phyloP scores from a whole-genome alignment of 2,329 filamentous ascomycete genomes.

The Tolypocladium tropicale region DNA sequence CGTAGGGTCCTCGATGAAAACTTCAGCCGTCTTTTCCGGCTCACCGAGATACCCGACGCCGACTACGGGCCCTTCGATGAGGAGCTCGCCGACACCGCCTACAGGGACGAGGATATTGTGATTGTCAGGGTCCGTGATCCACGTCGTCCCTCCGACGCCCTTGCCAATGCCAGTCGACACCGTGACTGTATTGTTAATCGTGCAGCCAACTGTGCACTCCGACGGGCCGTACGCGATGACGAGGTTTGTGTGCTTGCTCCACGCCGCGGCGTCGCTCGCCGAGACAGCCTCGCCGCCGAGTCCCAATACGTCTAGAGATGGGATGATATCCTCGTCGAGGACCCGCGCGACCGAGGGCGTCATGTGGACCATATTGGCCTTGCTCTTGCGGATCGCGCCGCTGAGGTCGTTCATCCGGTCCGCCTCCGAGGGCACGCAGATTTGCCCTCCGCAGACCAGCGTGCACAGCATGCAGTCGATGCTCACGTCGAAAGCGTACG shows the following conservation, averaged over 20 bases:
- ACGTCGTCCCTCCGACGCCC: constrained; percentile 36
- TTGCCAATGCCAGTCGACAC: constrained; percentile 35
- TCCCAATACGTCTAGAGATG: constrained; percentile 34
- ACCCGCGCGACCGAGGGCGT: constrained; percentile 40
- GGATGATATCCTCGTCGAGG: constrained; percentile 33
- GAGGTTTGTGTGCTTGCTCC: constrained; percentile 35
- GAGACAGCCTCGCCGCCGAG: constrained; percentile 45
- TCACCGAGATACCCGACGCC: constrained; percentile 52
- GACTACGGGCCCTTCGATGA: constrained; percentile 49
- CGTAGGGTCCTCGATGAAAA: constrained; percentile 44
- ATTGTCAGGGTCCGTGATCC: constrained; percentile 39
- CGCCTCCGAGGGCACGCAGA: constrained; percentile 44
- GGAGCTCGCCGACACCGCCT: constrained; percentile 40
- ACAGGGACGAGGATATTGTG: constrained; percentile 35
- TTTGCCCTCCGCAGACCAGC: constrained; percentile 35
- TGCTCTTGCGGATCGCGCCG: constrained; percentile 31
- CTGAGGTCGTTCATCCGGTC: constrained; percentile 41
- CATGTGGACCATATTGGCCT: constrained; percentile 39
- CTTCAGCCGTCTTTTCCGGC: constrained; percentile 42
- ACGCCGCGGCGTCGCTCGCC: constrained; percentile 34
- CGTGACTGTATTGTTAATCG: constrained; percentile 33
- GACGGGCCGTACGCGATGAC: constrained; percentile 44
- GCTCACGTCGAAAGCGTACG: constrained; percentile 45
- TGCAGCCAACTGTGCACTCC: constrained; percentile 43
- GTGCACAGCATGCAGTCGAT: constrained; percentile 46